Conservation (phyloP, 495 filamentous ascomycete genomes). For the Tuber microsphaerosporum region DNA sequence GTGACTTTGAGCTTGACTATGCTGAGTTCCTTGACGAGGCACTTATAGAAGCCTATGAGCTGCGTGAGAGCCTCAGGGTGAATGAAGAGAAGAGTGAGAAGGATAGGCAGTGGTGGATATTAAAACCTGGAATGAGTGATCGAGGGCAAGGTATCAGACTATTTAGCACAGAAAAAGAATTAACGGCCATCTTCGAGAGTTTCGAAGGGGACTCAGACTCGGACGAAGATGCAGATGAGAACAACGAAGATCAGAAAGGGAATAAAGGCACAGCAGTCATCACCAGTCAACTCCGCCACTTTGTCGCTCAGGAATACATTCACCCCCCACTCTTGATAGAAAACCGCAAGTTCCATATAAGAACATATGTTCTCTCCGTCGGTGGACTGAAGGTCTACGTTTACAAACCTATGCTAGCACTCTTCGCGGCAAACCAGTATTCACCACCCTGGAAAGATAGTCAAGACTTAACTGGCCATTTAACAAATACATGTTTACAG, state of each 20-base stretch:
- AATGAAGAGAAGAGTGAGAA: constrained; percentile 49
- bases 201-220: constrained; percentile 65
- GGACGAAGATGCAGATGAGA: constrained; percentile 49
- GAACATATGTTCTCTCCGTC: constrained; percentile 76
- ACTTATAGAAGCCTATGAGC: constrained; percentile 76
- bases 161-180: constrained; percentile 72
- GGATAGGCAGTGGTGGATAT: constrained; percentile 88
- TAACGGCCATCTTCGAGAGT: constrained; percentile 76
- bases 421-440: constrained; percentile 75
- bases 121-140: constrained; percentile 96
- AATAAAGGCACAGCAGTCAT: constrained; percentile 50
- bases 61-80: constrained; percentile 63
- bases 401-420: constrained; percentile 80
- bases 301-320: constrained; percentile 93
- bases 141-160: constrained; percentile 85
- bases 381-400: constrained; percentile 76
- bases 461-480: constrained; percentile 58
- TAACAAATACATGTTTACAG: constrained; percentile 96
- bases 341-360: constrained; percentile 87
- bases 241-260: constrained; percentile 17
- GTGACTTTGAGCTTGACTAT: constrained; percentile 89
- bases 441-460: constrained; percentile 48
- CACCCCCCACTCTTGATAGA: constrained; percentile 74
- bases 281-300: constrained; percentile 88
- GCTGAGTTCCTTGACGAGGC: constrained; percentile 95